Evolutionary conservation across 257 asterid genomes (phyloP).

Genomic region (Ilex asprella): DNA sequence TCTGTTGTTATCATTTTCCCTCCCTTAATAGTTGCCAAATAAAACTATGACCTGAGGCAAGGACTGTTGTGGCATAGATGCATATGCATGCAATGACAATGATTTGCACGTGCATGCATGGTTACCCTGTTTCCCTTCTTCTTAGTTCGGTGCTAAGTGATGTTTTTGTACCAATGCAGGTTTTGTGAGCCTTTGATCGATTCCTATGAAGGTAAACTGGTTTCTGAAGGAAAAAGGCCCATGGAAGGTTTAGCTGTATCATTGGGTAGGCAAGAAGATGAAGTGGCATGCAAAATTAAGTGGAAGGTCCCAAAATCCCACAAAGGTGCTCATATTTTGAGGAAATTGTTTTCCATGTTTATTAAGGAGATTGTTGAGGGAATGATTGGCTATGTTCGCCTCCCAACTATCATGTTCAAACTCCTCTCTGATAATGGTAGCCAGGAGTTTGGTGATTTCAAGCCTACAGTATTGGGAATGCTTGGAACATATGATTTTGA

Average conservation of each 20-base stretch:
- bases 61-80: not conserved
- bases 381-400: constrained; percentile 88
- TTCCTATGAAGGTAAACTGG: constrained; percentile 29
- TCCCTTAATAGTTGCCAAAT: not conserved
- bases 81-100: not conserved
- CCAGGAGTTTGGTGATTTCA: constrained; percentile 95
- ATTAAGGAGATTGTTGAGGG: constrained; percentile 95
- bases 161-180: constrained; percentile 30
- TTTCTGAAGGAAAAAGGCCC: constrained; percentile 25
- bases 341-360: constrained; percentile 61
- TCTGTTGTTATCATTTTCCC: too few relatives aligned
- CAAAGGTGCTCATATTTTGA: constrained; percentile 42
- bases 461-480: constrained; percentile 83
- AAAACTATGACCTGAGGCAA: not conserved
- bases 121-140: too few relatives aligned
- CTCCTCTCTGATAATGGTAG: constrained; percentile 85
- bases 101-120: not conserved
- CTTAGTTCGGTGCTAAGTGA: not conserved
- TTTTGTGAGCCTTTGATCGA: constrained; percentile 78
- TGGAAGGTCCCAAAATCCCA: constrained; percentile 51
- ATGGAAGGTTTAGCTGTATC: constrained; percentile 27
- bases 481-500: constrained; percentile 95
- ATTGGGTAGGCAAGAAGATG: constrained; percentile 27
- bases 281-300: constrained; percentile 27
- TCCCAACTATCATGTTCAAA: constrained; percentile 78